These are phyloP conservation scores for Clarireedia paspali DNA, from an alignment of 2,329 filamentous ascomycete species.

Conservation along the genomic window DNA sequence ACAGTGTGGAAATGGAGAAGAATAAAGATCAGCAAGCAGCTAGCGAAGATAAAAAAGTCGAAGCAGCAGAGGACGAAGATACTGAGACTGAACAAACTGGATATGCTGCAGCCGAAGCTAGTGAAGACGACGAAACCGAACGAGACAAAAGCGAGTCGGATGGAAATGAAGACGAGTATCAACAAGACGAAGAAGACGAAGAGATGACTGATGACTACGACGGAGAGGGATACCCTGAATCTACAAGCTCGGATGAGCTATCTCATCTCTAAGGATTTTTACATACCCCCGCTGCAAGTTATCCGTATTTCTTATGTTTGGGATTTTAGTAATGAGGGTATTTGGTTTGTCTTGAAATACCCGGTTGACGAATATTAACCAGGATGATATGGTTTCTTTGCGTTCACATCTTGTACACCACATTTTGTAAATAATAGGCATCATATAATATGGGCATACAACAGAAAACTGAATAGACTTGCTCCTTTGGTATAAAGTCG, in stretches of 20 bases:
- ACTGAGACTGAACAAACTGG: not conserved
- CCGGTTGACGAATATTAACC: not conserved
- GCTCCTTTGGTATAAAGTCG: too few species aligned
- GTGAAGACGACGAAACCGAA: not conserved
- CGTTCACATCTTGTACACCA: not conserved
- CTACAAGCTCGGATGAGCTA: not conserved
- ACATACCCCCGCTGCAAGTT: not conserved
- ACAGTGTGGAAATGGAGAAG: not conserved
- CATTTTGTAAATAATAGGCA: not conserved
- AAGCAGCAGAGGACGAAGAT: not conserved
- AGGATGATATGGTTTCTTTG: not conserved
- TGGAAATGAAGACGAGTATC: not conserved
- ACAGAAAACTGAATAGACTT: not conserved
- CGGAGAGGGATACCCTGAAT: not conserved
- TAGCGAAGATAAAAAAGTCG: not conserved
- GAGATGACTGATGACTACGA: not conserved
- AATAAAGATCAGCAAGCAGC: constrained; percentile 1
- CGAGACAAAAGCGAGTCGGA: not conserved
- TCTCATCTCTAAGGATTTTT: not conserved
- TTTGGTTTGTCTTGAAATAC: not conserved
- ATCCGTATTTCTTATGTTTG: not conserved
- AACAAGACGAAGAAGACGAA: not conserved
- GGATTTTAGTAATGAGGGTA: not conserved
- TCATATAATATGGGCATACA: not conserved
- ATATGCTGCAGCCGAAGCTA: not conserved